Evolutionary conservation across 257 asterid genomes (phyloP), one percentile per base, ranked within the genome.

Genomic region (Fraxinus excelsior): DNA sequence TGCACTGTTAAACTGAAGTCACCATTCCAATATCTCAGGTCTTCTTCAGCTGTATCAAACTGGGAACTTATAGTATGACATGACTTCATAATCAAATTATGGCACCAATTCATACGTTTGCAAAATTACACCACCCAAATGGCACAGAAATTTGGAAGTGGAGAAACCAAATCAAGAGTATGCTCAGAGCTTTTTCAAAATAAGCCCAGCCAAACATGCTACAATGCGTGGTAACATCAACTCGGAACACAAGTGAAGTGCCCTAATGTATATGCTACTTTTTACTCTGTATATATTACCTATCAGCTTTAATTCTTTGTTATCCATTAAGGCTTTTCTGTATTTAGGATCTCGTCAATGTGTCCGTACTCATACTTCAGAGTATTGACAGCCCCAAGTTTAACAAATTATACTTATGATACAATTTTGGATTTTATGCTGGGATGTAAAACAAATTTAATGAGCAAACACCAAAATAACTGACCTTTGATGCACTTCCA

Each of bases 381-480:
- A 74, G 34, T 8, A 62, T 16, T 38, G 32, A 72, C 34, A 64
- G 28, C 19, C 38, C 13, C 56, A 42, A 3, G 25, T 12, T 72
- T 31, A 71, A 31, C 68, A 62, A 26, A 21, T 25, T 28, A 40
- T 70, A 40, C 53, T 62, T 34, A 23, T 34, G 35, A 40, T 12
- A 69, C 32, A 31, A 34, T 42, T 21, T 9, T 19, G 38, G 40
- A 38, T 21, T 23, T 74, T 21, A 10, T 26, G 29, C 32, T 14
- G 14, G 74, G 31, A 67, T 67, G 71, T 74, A 79, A 40, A 70
- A 51, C 40, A 2, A 58, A 3, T 70, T 19, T 58, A 29, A 76
- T 38, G 8, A 58, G 60, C 60, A 6, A 51, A 23, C 37, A 37
- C 29, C 3, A 19, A 35, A 76, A 79, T 51, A 34, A 79, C 46